Evolutionary conservation across 768 basidiomycete species (phyloP).

Genomic region (Asterophora parasitica): DNA sequence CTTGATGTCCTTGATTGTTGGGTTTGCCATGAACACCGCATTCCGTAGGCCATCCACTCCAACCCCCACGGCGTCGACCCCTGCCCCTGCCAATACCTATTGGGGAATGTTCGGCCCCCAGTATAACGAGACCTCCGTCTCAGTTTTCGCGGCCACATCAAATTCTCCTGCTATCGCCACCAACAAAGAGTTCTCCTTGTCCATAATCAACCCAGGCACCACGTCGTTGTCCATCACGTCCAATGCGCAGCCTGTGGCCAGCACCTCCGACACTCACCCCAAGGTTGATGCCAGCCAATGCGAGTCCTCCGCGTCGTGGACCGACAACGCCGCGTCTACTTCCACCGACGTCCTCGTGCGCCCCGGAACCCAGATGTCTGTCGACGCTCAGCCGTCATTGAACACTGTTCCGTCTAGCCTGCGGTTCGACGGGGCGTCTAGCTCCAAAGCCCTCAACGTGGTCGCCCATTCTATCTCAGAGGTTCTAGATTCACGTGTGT

Average conservation of each 20-base stretch:
- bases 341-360: constrained; percentile 34
- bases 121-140: constrained; percentile 33
- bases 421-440: constrained; percentile 17
- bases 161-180: constrained; percentile 34
- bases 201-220: constrained; percentile 44
- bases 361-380: constrained; percentile 24
- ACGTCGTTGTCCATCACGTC: constrained; percentile 35
- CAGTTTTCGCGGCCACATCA: constrained; percentile 23
- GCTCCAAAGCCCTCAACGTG: constrained; percentile 30
- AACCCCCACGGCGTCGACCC: constrained; percentile 29
- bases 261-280: constrained; percentile 10
- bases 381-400: constrained; percentile 26
- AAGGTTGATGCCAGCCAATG: constrained; percentile 9
- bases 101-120: constrained; percentile 40
- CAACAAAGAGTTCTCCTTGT: constrained; percentile 46
- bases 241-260: constrained; percentile 14
- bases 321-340: constrained; percentile 21
- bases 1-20: constrained; percentile 65
- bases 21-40: constrained; percentile 47
- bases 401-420: constrained; percentile 18
- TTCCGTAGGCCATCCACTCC: constrained; percentile 30
- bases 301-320: constrained; percentile 16
- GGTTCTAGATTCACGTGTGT: constrained; percentile 39
- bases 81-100: constrained; percentile 23
- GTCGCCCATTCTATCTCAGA: constrained; percentile 44